Evolutionary conservation across 441 rosid species (phyloP), one percentile per base, ranked within the genome.

Genomic region (Gossypium schwendimanii): DNA sequence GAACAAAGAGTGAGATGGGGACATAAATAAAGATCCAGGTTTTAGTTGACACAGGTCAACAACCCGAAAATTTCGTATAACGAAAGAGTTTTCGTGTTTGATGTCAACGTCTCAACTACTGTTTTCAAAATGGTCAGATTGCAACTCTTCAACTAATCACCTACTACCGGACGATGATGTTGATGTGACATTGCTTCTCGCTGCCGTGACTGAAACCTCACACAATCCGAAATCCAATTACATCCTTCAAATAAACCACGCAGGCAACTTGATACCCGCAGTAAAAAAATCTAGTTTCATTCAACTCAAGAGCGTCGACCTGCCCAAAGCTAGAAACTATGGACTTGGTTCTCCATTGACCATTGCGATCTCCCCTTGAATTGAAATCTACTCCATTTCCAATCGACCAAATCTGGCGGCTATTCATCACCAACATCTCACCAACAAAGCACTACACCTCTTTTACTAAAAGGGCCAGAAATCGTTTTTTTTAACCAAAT

Each of bases 141-240:
- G 77, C 24, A 79, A 76, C 86, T 45, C 62, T 18, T 14, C 74
- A 80, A 81, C 83, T 8, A 59, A 20, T 75, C 69, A 78, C 85
- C 86, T n/a, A 77, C 75, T 60, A 1, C 33, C 11, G 26, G 24
- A 17, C 26, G 59, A 9, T 18, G 26, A 54, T 54, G 26, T 6
- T 18, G 28, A 54, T 54, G 26, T 12, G 6, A 36, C 50, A 12
- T 53, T 18, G 49, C 72, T 54, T 69, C 31, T 69, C 12, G 18
- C 20, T 31, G 49, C 63, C 62, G 24, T 53, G 11, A 69, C 54
- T 10, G 72, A 53, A 45, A 33, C 62, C 11, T 33, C 18, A 17
- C 49, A 21, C 21, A 59, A 17, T 63, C 9, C 1, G 8, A 33
- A n/a, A 63, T 7, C 49, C 18, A 15, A 7, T 8, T 63, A 33